Evolutionary conservation across 164 flowering plant species (phyloP).

Genomic region (Tetracentron sinense): DNA sequence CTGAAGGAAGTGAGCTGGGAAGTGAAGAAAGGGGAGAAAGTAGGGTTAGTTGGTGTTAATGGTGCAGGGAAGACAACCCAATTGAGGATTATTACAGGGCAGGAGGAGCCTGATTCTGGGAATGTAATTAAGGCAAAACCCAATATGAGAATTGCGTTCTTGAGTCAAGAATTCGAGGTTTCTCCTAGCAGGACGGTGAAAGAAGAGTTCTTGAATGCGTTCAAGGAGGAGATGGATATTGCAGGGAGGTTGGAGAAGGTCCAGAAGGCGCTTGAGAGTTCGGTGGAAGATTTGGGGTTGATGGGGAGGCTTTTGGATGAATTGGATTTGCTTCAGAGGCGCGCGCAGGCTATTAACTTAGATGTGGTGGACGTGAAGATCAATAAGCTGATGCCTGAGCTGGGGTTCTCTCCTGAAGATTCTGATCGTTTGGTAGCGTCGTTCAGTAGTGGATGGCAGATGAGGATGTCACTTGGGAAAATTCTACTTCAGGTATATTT

Average conservation of each 20-base stretch:
- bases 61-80: conserved; percentile 99
- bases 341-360: conserved; percentile 79
- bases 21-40: conserved; percentile 93
- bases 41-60: conserved; percentile 94
- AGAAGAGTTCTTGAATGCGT: conserved; percentile 90
- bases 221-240: conserved; percentile 89
- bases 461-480: conserved; percentile 99
- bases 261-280: conserved; percentile 78
- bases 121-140: conserved; percentile 79
- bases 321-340: conserved; percentile 83
- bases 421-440: conserved; percentile 86
- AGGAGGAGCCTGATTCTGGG: conserved; percentile 93
- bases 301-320: conserved; percentile 99
- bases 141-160: conserved; percentile 81
- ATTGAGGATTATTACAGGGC: conserved; percentile 80
- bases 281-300: conserved; percentile 78
- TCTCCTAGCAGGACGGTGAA: conserved; percentile 70
- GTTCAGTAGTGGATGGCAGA: conserved; percentile 98
- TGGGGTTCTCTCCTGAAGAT: conserved; percentile 84
- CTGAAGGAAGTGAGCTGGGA: conserved; percentile 90
- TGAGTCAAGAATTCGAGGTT: conserved; percentile 97
- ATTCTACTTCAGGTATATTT: conserved; percentile 81
- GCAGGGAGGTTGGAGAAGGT: conserved; percentile 75
- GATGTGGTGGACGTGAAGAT: conserved; percentile 78
- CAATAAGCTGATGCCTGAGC: conserved; percentile 90